Conservation (phyloP, 495 filamentous ascomycete genomes). For the Sordaria brevicollis region DNA sequence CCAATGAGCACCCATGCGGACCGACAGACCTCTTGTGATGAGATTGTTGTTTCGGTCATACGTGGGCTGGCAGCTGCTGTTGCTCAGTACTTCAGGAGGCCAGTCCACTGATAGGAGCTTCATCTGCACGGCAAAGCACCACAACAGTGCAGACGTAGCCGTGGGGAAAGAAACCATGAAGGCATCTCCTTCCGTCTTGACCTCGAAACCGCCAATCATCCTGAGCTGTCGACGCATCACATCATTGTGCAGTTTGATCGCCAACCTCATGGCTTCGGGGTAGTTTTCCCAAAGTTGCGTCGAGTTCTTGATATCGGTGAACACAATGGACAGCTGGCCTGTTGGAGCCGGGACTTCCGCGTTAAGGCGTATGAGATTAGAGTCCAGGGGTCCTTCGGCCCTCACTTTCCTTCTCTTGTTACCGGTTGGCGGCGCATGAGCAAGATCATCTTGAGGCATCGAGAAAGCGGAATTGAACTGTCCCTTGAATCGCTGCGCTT, state of each 20-base stretch:
- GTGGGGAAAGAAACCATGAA: slow-evolving; percentile 99
- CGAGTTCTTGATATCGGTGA: slow-evolving; percentile 99
- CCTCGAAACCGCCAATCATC: slow-evolving; percentile 92
- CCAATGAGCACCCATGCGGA: slow-evolving; percentile 96
- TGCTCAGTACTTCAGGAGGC: slow-evolving; percentile 86
- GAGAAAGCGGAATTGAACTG: slow-evolving; percentile 72
- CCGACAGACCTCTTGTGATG: slow-evolving; percentile 87
- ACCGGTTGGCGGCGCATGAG: slow-evolving; percentile 48
- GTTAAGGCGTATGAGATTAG: slow-evolving; percentile 71
- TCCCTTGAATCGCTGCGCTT: slow-evolving; percentile 54
- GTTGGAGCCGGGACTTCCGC: slow-evolving; percentile 81
- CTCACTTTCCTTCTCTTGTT: slow-evolving; percentile 51
- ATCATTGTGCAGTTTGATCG: slow-evolving; percentile 93
- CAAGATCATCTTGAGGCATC: slow-evolving; percentile 54
- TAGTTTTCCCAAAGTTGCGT: slow-evolving; percentile 95
- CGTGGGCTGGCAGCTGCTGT: slow-evolving; percentile 70
- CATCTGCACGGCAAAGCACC: slow-evolving; percentile 90
- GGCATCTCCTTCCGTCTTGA: slow-evolving; percentile 98
- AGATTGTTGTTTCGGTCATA: slow-evolving; percentile 75
- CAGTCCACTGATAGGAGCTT: slow-evolving; percentile 79
- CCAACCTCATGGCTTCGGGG: slow-evolving; percentile 86
- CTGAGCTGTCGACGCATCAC: slow-evolving; percentile 88
- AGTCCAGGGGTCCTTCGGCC: slow-evolving; percentile 63
- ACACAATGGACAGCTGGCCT: slow-evolving; percentile 85
- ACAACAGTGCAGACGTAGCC: slow-evolving; percentile 82